Evolutionary conservation across 1,284 basidiomycete species (phyloP).

Genomic region (Sporisorium exsertum): DNA sequence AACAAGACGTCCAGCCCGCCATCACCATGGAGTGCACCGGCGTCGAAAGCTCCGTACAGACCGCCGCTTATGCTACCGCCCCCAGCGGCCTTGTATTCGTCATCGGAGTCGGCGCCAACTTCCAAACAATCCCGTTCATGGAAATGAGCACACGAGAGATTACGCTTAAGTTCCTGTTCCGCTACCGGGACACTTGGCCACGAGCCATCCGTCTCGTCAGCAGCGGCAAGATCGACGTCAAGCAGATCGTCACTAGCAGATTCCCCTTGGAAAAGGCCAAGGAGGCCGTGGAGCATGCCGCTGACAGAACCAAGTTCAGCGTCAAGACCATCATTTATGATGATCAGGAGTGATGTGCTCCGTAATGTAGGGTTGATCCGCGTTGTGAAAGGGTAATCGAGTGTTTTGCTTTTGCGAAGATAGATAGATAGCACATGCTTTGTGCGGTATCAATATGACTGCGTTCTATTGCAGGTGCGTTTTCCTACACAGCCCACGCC

Average conservation of each 20-base stretch:
- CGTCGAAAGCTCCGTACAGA: slow-evolving; percentile 86
- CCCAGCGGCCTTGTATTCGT: slow-evolving; percentile 73
- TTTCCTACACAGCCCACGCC: background rate
- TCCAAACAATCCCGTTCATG: slow-evolving; percentile 71
- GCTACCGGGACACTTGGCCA: slow-evolving; percentile 75
- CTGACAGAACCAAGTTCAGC: slow-evolving; percentile 73
- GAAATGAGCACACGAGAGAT: slow-evolving; percentile 70
- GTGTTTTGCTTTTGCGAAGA: too few species aligned
- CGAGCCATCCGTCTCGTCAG: slow-evolving; percentile 84
- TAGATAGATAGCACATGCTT: too few species aligned
- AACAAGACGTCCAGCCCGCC: slow-evolving; percentile 49
- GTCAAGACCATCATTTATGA: slow-evolving; percentile 65
- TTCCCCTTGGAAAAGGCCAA: slow-evolving; percentile 81
- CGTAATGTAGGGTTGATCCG: background rate
- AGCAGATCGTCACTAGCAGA: slow-evolving; percentile 86
- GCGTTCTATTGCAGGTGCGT: background rate
- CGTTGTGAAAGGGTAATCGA: background rate
- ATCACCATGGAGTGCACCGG: slow-evolving; percentile 81
- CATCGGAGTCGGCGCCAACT: slow-evolving; percentile 72
- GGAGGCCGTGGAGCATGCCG: slow-evolving; percentile 83
- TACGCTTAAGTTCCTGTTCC: slow-evolving; percentile 71
- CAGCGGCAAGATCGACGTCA: slow-evolving; percentile 84
- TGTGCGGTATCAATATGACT: background rate
- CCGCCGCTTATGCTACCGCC: slow-evolving; percentile 72
- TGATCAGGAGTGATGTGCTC: slow-evolving; percentile 30